Evolutionary conservation across 2,329 filamentous ascomycete species (phyloP), one percentile per base, ranked within the genome.

Genomic region (Coniochaeta prunicola): DNA sequence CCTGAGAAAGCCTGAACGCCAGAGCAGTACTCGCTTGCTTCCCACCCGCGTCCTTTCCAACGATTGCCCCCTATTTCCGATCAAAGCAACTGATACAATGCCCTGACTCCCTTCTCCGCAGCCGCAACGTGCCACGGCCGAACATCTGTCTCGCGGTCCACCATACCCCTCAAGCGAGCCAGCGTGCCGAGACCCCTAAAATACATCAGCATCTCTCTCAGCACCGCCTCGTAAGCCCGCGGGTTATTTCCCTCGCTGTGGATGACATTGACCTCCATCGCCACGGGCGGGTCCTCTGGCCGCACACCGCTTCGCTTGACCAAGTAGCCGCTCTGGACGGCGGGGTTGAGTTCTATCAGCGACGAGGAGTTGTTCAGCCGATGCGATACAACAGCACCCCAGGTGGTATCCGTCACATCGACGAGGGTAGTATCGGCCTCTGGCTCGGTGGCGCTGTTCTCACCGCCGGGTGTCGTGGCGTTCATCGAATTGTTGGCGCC

Each of bases 91-190:
- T 83, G 75, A 70, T 85, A 84, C 68, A 93, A 71, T 21, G 81
- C 86, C 68, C 83, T 77, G 4, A 86, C 85, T 2, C 83, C 88
- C 72, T 87, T 88, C 71, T 88, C 81, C 2, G 86, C 89, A 19
- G 83, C 87, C 13, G 85, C 87, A 60, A 93, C 76, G 76, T 93
- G 90, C 88, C 90, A 91, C 19, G 90, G 90, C 65, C 89, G 75
- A n/a, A 85, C 79, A 67, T 86, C 84, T 55, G 74, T 78, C 58
- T 84, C 76, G 61, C 78, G 72, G 66, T 84, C 80, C 67, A 85
- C 76, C 66, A 87, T 75, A 0, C 85, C 88, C 61, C 87, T 82
- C 24, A 86, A 82, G 62, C 85, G 80, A 1, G 88, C 89, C 64
- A 94, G 69, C 19, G 89, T 83, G 0, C 85, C 86, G 62, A 94